A percentile compares a stretch with the other conserved stretches of the same genome.
phyloP scores from a whole-genome alignment of 2,329 filamentous ascomycete genomes.

The Parafenestella ontariensis region DNA sequence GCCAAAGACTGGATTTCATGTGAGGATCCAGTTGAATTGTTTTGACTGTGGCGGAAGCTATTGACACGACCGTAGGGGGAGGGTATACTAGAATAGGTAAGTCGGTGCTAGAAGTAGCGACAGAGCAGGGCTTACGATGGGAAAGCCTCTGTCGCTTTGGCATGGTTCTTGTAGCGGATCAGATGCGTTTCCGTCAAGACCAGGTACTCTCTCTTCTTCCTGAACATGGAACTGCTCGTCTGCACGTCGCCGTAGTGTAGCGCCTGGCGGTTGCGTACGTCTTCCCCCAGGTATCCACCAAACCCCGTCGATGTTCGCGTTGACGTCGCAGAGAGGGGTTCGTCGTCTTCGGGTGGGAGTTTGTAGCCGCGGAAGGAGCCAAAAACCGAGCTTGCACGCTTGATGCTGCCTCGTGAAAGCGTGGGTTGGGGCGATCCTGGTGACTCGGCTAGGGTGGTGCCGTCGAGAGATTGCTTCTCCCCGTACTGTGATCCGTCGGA shows the following conservation, averaged over 20 bases:
- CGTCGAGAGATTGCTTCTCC: conserved; percentile 26
- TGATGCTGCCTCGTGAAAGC: conserved; percentile 31
- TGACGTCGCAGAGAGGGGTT: conserved; percentile 56
- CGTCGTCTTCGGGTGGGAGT: conserved; percentile 61
- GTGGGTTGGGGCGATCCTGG: conserved; percentile 18
- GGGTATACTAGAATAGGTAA: conserved; percentile 36
- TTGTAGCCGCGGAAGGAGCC: conserved; percentile 64
- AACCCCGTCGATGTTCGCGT: conserved; percentile 55
- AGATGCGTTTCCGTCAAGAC: conserved; percentile 74
- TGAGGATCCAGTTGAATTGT: conserved; percentile 65
- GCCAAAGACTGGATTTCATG: conserved; percentile 65
- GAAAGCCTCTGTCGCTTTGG: conserved; percentile 70
- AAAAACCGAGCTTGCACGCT: conserved; percentile 59
- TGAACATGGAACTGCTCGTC: conserved; percentile 72
- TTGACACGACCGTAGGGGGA: conserved; percentile 50
- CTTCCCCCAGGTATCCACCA: conserved; percentile 50
- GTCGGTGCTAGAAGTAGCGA: neutral
- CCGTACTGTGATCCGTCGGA: conserved; percentile 34
- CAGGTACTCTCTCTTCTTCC: conserved; percentile 75
- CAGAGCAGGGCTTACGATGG: conserved; percentile 42
- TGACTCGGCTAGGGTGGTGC: conserved; percentile 17
- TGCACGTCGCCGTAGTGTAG: conserved; percentile 74
- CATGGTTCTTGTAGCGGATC: conserved; percentile 71
- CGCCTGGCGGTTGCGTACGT: conserved; percentile 52
- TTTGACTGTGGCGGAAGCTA: conserved; percentile 62